phyloP scores from a whole-genome alignment of 768 basidiomycete genomes.

The Lactifluus piperatus region DNA sequence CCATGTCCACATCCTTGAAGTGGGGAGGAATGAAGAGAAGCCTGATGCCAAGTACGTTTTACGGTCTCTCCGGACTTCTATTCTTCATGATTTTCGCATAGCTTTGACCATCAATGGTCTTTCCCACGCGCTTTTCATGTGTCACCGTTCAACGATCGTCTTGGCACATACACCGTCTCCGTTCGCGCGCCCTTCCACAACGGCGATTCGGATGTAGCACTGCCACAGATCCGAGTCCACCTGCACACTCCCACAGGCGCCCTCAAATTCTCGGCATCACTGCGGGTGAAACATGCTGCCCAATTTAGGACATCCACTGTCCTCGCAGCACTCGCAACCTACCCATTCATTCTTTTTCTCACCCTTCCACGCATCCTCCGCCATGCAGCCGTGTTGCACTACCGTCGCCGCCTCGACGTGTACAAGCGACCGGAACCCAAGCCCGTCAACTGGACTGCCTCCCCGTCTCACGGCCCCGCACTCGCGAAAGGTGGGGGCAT shows the following conservation, averaged over 20 bases:
- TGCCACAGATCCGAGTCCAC: conserved; percentile 34
- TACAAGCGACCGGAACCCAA: neutral
- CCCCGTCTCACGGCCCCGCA: neutral
- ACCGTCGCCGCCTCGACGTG: neutral
- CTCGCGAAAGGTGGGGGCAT: neutral
- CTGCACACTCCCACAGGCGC: conserved; percentile 26
- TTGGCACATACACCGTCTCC: conserved; percentile 54
- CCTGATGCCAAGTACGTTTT: conserved; percentile 15
- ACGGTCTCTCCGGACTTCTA: neutral
- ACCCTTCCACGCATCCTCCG: conserved; percentile 1
- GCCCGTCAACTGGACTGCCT: neutral
- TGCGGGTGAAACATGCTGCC: conserved; percentile 22
- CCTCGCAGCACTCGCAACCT: conserved; percentile 32
- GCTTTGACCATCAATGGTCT: conserved; percentile 56
- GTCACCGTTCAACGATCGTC: conserved; percentile 67
- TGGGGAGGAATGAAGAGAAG: conserved; percentile 38
- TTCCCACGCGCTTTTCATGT: conserved; percentile 65
- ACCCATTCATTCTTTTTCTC: conserved; percentile 44
- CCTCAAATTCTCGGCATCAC: conserved; percentile 46
- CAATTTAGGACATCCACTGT: conserved; percentile 24
- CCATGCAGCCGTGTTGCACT: neutral
- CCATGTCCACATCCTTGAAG: conserved; percentile 47
- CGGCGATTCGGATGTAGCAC: conserved; percentile 3
- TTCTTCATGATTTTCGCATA: conserved; percentile 20
- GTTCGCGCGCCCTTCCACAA: conserved; percentile 38